Evolutionary conservation across 495 filamentous ascomycete species (phyloP).

Genomic region (Penicillium cinerascens): DNA sequence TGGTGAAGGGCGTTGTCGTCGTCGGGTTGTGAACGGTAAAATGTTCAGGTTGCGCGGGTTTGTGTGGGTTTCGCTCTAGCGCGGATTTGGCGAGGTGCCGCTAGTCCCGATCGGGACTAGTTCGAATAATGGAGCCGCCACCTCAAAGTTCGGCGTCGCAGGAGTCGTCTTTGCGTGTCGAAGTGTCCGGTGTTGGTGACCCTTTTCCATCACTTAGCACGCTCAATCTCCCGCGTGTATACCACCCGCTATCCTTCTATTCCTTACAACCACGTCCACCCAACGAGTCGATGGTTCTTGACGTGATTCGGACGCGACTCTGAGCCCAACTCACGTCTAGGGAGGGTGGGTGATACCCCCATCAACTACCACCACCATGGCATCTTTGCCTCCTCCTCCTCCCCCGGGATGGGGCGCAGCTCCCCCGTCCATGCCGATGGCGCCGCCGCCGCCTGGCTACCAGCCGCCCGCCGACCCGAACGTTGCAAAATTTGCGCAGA

Average conservation of each 20-base stretch:
- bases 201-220: conserved; percentile 39
- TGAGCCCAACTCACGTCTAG: conserved; percentile 27
- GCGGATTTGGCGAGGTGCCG: conserved; percentile 45
- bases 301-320: conserved; percentile 44
- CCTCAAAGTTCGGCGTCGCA: conserved; percentile 34
- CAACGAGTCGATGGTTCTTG: conserved; percentile 24
- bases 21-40: conserved; percentile 45
- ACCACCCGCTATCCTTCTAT: neutral
- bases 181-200: conserved; percentile 51
- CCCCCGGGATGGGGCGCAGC: conserved; percentile 73
- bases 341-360: conserved; percentile 27
- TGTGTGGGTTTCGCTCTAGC: conserved; percentile 55
- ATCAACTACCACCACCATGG: conserved; percentile 57
- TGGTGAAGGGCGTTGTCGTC: conserved; percentile 55
- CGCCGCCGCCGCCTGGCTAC: conserved; percentile 87
- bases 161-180: conserved; percentile 36
- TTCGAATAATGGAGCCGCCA: conserved; percentile 33
- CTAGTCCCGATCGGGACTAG: conserved; percentile 36
- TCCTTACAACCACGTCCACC: conserved; percentile 1
- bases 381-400: conserved; percentile 70
- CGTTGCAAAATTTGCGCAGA: conserved; percentile 91
- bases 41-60: conserved; percentile 41
- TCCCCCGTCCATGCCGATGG: conserved; percentile 69
- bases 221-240: conserved; percentile 1
- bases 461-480: conserved; percentile 80